Evolutionary conservation across 805 yeast genomes (phyloP).

Genomic region (Spathaspora hagerdaliae): DNA sequence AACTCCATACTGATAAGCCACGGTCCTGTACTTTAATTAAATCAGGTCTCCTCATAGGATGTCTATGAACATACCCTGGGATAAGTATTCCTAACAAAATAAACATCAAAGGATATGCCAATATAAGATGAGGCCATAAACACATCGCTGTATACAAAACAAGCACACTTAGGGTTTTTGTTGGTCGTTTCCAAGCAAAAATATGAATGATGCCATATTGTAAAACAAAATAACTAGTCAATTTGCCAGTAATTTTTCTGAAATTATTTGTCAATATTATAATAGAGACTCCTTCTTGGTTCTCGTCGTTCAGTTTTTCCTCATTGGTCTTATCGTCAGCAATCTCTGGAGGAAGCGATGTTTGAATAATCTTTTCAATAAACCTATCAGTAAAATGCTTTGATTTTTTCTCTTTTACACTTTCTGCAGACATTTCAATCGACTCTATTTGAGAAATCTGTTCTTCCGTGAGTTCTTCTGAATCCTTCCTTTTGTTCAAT

Average conservation of each 20-base stretch:
- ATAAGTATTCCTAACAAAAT: slow-evolving; percentile 56
- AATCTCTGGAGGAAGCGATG: slow-evolving; percentile 45
- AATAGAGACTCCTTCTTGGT: slow-evolving; percentile 54
- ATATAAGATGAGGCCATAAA: slow-evolving; percentile 63
- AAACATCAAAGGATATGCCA: slow-evolving; percentile 58
- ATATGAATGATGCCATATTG: slow-evolving; percentile 61
- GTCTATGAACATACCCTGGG: slow-evolving; percentile 67
- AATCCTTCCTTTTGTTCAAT: slow-evolving; percentile 9
- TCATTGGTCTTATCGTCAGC: slow-evolving; percentile 37
- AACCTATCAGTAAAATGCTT: slow-evolving; percentile 56
- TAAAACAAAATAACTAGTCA: slow-evolving; percentile 53
- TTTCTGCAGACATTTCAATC: slow-evolving; percentile 28
- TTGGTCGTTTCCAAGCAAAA: slow-evolving; percentile 72
- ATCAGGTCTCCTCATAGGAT: slow-evolving; percentile 51
- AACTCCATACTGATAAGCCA: slow-evolving; percentile 52
- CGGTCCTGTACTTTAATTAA: slow-evolving; percentile 43
- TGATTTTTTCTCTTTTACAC: slow-evolving; percentile 8
- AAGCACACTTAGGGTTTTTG: slow-evolving; percentile 59
- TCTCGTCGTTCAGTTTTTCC: slow-evolving; percentile 28
- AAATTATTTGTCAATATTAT: slow-evolving; percentile 54
- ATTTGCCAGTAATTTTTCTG: slow-evolving; percentile 49
- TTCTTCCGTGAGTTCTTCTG: slow-evolving; percentile 18
- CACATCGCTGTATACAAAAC: slow-evolving; percentile 64
- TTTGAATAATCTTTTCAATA: slow-evolving; percentile 49
- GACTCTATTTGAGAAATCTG: slow-evolving; percentile 23